These are phyloP conservation scores for Colletotrichum chlorophyti DNA, from an alignment of 2,329 filamentous ascomycete genomes.

Conservation along the genomic window DNA sequence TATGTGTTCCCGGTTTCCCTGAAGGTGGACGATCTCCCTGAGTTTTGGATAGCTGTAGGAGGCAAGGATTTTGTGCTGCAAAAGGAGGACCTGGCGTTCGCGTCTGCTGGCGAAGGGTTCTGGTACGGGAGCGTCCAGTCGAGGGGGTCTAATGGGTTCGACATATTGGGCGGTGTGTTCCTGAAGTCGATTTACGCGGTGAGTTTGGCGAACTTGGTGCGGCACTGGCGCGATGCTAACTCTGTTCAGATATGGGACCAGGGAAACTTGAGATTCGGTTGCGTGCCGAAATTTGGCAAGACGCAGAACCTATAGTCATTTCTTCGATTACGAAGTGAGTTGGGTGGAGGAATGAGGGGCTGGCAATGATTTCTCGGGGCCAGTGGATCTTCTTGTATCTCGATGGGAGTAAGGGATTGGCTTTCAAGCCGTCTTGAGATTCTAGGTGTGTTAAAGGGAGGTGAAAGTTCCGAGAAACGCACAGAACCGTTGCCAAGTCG, in stretches of 20 bases:
- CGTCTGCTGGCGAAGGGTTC: constrained; percentile 11
- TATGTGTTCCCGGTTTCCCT: constrained; percentile 51
- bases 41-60: constrained; percentile 62
- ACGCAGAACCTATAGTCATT: constrained; percentile 9
- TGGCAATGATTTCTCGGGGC: not conserved
- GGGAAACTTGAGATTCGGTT: constrained; percentile 22
- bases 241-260: constrained; percentile 20
- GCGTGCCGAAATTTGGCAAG: constrained; percentile 23
- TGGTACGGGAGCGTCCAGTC: constrained; percentile 27
- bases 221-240: not conserved
- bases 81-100: constrained; percentile 22
- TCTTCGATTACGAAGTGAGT: too few species aligned
- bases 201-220: not conserved
- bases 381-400: too few species aligned
- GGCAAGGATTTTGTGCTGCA: constrained; percentile 47
- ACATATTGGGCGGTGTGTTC: constrained; percentile 22
- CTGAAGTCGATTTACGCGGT: constrained; percentile 26
- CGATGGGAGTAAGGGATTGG: too few species aligned
- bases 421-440: too few species aligned
- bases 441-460: too few species aligned
- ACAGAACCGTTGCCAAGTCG: too few species aligned
- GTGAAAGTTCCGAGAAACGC: too few species aligned
- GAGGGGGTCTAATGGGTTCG: constrained; percentile 19
- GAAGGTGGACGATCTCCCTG: constrained; percentile 42
- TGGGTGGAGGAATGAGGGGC: not conserved